These are phyloP conservation scores for Kodamaea ohmeri DNA, from an alignment of 1,139 yeast species.

Conservation along the genomic window DNA sequence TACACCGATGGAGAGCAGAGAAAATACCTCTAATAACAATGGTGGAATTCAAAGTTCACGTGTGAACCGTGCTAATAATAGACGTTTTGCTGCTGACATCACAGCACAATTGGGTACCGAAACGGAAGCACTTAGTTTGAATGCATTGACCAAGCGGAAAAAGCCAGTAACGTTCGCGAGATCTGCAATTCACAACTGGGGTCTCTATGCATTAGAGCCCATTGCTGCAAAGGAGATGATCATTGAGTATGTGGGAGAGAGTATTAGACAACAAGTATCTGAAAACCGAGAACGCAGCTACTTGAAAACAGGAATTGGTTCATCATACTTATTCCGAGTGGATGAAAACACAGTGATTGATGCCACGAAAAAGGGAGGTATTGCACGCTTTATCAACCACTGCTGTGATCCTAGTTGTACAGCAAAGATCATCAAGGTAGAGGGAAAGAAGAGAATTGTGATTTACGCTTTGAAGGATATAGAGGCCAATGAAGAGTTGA, in stretches of 20 bases:
- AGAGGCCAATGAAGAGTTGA: constrained; percentile 85
- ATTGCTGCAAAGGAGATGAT: constrained; percentile 96
- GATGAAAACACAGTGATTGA: constrained; percentile 95
- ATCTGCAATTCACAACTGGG: constrained; percentile 98
- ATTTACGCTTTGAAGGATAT: constrained; percentile 90
- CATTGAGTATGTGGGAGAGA: constrained; percentile 97
- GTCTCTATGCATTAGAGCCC: constrained; percentile 90
- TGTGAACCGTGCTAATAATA: constrained; percentile 81
- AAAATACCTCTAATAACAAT: constrained; percentile 17
- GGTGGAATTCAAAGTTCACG: constrained; percentile 60
- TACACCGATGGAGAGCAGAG: constrained; percentile 17
- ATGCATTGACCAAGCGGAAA: constrained; percentile 79
- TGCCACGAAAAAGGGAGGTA: constrained; percentile 96
- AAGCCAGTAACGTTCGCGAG: constrained; percentile 95
- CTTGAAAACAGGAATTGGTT: constrained; percentile 89
- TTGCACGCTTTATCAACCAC: constrained; percentile 93
- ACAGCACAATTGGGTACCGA: constrained; percentile 82
- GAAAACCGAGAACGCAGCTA: constrained; percentile 88
- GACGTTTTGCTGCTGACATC: constrained; percentile 89
- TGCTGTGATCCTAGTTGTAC: constrained; percentile 97
- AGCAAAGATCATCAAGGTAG: constrained; percentile 93
- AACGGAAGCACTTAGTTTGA: constrained; percentile 74
- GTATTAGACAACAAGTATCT: constrained; percentile 90
- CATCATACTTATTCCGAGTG: constrained; percentile 85
- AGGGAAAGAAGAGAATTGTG: constrained; percentile 90